Base-by-base conservation (phyloP, 441 rosid genomes). In the Jatropha multifida region DNA sequence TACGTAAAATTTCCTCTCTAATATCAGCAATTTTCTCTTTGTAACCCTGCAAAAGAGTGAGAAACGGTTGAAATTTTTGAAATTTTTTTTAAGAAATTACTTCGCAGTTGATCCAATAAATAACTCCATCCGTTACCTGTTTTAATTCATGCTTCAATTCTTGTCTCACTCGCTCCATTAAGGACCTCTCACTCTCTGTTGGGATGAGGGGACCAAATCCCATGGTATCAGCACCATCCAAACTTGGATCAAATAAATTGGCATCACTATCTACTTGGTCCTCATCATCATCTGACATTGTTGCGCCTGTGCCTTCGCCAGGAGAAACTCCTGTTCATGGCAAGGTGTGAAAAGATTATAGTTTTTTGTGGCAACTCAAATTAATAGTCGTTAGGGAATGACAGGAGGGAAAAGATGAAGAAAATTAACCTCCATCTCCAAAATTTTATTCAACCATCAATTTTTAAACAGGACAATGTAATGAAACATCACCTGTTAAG, bases 251-350 rank as follows among this genome's bases (percentile, higher is more conserved):
- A 46, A 86, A 94, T 87, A 96, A 68, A 87, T 88, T 91, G 71
- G 88, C 85, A 72, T 94, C 98, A 7, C 98, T 88, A 58, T 96
- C 99, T 52, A 86, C 91, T 84, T 88, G 98, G 76, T 96, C 99
- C 9, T 96, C 97, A 7, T 96, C 98, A n/a, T 94, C 98, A 56
- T 96, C 99, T 0, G 98, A 96, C 99, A 96, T 96, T 63, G 99
- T 93, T 51, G 97, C 98, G 3, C 98, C 98, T 2, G 90, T 91
- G 3, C 98, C 99, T 87, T 96, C 97, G 4, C 98, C 98, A 0
- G 98, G 97, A 73, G 98, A 91, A 78, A 94, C 93, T 82, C 99
- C 99, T 96, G 89, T 70, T 80, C 68, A 52, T 68, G 63, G 20
- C 65, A 54, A 62, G 5, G 4, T 20, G 51, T 11, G 62, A 15